Evolutionary conservation across 2,329 filamentous ascomycete species (phyloP), one percentile per base, ranked within the genome.

Genomic region (Pseudomassariella vexata): DNA sequence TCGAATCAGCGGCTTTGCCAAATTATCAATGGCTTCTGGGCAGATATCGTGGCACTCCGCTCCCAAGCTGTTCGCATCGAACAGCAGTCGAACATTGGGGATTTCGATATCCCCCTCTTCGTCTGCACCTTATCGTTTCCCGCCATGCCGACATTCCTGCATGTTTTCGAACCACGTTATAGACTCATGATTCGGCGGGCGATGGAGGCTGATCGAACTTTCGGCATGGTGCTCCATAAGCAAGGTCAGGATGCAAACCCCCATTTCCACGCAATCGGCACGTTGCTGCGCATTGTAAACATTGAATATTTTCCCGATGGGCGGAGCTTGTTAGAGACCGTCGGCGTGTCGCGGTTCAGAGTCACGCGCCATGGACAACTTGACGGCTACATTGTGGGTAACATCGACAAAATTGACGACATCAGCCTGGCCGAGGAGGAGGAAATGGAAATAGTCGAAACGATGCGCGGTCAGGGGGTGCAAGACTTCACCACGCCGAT

Each of bases 151-250:
- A 89, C 85, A 0, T 92, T 92, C 45, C 64, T 95, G 3, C 85
- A 94, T 47, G 76, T 95, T n/a, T 95, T 94, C 50, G 89, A 95
- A 54, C 85, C 85, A n/a, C 74, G 85, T 6, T 95, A 95, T 53
- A 77, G 86, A 6, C 67, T 92, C n/a, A 92, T 95, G 86, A 82
- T 95, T 22, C 73, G 82, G 28, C 76, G 87, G 21, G 82, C 78
- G 0, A 64, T 94, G 32, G 82, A 88, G 40, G 77, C 79, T 0
- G 76, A 82, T 38, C 68, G 76, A 10, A 84, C 77, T 16, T 95
- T 95, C 49, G 89, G 89, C 16, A 94, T 95, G 84, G 72, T 94
- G 12, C 71, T 85, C 49, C 79, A 79, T 40, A 84, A 81, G 44
- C 63, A 74, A 61, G 49, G 48, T 19, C 34, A 41, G 9, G 39